Conservation (phyloP, 108 stramenopile genomes). For the Cyclotella sp. region DNA sequence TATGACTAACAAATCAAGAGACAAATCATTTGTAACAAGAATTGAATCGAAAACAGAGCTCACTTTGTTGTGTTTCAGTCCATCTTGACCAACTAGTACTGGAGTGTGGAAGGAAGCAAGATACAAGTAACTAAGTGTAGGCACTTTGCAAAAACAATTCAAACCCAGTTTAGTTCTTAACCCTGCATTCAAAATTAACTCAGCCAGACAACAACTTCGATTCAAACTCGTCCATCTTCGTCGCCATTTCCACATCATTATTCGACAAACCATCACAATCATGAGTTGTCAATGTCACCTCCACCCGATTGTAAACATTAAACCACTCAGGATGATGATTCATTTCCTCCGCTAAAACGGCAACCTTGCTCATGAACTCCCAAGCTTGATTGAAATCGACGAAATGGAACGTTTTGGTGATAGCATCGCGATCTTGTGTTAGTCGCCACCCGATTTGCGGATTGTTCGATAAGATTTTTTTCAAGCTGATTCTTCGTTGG, state of each 20-base stretch:
- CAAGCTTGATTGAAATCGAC: conserved; percentile 91
- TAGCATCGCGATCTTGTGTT: conserved; percentile 56
- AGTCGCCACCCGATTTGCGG: conserved; percentile 13
- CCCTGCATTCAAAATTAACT: too few relatives aligned
- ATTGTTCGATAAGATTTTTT: conserved; percentile 11
- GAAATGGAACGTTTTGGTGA: conserved; percentile 84
- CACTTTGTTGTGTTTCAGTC: too few relatives aligned
- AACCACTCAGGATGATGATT: conserved; percentile 99
- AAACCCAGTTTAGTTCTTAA: too few relatives aligned
- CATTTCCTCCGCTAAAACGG: conserved; percentile 92
- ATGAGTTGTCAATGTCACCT: conserved; percentile 87
- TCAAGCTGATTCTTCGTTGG: background rate
- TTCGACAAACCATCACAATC: conserved; percentile 80
- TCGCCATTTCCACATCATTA: conserved; percentile 85
- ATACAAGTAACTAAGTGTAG: too few relatives aligned
- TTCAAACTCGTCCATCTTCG: conserved; percentile 78
- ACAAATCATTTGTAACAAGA: too few relatives aligned
- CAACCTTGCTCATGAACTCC: conserved; percentile 91
- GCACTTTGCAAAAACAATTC: too few relatives aligned
- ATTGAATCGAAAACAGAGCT: too few relatives aligned
- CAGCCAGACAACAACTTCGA: conserved; percentile 54
- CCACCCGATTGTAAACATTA: conserved; percentile 95
- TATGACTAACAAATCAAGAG: too few relatives aligned
- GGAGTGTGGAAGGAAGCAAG: too few relatives aligned
- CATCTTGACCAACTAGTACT: too few relatives aligned